phyloP scores from a whole-genome alignment of 345 rosid species.

The Laguncularia racemosa region DNA sequence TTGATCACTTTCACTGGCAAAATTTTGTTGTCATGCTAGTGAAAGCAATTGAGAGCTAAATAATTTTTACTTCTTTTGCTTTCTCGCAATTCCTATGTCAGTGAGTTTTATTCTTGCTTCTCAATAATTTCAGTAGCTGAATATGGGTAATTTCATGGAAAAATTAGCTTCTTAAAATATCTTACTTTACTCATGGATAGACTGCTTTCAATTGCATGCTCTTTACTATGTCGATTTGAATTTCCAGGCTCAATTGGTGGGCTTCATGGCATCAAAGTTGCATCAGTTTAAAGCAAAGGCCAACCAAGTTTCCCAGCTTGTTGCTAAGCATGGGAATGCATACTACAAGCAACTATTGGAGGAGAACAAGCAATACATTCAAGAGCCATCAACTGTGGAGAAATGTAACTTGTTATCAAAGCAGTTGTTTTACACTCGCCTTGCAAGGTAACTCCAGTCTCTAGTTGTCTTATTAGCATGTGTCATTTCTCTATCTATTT shows the following conservation, averaged over 20 bases:
- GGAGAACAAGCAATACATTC: conserved; percentile 59
- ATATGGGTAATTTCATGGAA: too few species aligned
- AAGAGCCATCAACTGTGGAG: conserved; percentile 54
- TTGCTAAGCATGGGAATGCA: conserved; percentile 37
- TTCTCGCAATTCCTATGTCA: too few species aligned
- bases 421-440: conserved; percentile 67
- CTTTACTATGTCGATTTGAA: background rate
- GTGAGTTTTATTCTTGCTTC: too few species aligned
- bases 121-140: too few species aligned
- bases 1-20: too few species aligned
- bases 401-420: conserved; percentile 50
- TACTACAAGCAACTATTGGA: conserved; percentile 58
- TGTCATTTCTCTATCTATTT: background rate
- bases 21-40: too few species aligned
- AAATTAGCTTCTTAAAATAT: too few species aligned
- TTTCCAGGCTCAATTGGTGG: background rate
- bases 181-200: too few species aligned
- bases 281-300: conserved; percentile 57
- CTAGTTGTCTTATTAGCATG: background rate
- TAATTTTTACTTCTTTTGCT: too few species aligned
- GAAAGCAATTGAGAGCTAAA: too few species aligned
- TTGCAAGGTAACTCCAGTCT: conserved; percentile 36
- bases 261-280: conserved; percentile 51
- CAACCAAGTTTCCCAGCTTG: conserved; percentile 41
- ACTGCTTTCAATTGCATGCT: too few species aligned